phyloP scores from a whole-genome alignment of 2,329 filamentous ascomycete species.

The Neophaeococcomyces mojaviensis region DNA sequence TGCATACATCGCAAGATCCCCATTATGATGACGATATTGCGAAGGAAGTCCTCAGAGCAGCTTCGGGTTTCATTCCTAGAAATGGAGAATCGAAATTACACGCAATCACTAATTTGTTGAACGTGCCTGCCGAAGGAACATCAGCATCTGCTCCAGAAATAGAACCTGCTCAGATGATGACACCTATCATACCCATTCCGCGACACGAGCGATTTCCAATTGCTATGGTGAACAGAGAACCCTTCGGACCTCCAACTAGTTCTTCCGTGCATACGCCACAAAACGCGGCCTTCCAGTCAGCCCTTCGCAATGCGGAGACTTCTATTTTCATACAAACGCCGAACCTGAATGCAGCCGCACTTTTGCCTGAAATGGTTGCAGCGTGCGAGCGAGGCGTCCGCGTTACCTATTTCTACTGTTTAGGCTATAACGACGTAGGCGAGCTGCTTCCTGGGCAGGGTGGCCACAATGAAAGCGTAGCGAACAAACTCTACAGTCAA shows the following conservation, averaged over 20 bases:
- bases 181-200: constrained; percentile 55
- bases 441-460: constrained; percentile 69
- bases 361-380: constrained; percentile 55
- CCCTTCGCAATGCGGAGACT: constrained; percentile 55
- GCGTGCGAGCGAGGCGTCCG: constrained; percentile 61
- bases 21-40: constrained; percentile 58
- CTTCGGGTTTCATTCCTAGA: constrained; percentile 47
- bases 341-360: constrained; percentile 63
- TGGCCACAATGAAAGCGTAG: constrained; percentile 66
- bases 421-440: constrained; percentile 72
- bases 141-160: constrained; percentile 48
- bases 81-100: constrained; percentile 48
- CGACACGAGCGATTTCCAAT: constrained; percentile 57
- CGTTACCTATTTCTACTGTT: constrained; percentile 63
- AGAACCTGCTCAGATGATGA: constrained; percentile 50
- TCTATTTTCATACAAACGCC: constrained; percentile 73
- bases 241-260: constrained; percentile 58
- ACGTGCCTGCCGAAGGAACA: constrained; percentile 49
- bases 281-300: constrained; percentile 66
- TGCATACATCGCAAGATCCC: constrained; percentile 52
- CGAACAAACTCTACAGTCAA: constrained; percentile 53
- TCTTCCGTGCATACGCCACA: constrained; percentile 59
- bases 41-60: constrained; percentile 55
- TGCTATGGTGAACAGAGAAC: constrained; percentile 61
- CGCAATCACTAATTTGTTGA: constrained; percentile 59